These are phyloP conservation scores for Lodderomyces oxycetoniae DNA, from an alignment of 1,139 yeast species.

Conservation along the genomic window DNA sequence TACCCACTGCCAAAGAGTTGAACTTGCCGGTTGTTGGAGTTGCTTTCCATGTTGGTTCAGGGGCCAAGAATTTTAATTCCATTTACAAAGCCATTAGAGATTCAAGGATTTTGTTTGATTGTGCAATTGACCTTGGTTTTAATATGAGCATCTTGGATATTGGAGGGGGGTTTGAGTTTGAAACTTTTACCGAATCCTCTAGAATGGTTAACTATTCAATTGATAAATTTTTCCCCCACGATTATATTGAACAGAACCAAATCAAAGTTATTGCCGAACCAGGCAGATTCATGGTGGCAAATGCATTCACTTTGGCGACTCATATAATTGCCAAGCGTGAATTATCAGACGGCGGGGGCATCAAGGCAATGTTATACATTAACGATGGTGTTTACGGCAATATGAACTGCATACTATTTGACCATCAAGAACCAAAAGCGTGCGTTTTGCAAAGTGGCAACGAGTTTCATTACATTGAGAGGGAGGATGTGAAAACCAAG, in stretches of 20 bases:
- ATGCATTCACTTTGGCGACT: constrained; percentile 81
- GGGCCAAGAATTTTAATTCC: constrained; percentile 72
- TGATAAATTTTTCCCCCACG: constrained; percentile 52
- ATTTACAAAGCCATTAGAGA: constrained; percentile 70
- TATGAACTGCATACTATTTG: constrained; percentile 88
- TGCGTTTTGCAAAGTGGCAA: constrained; percentile 55
- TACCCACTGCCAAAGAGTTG: constrained; percentile 59
- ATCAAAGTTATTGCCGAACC: constrained; percentile 84
- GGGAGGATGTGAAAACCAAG: constrained; percentile 9
- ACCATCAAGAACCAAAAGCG: constrained; percentile 80
- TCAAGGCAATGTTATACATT: constrained; percentile 57
- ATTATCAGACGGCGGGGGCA: constrained; percentile 17
- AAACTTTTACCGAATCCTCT: constrained; percentile 61
- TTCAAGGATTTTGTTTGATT: constrained; percentile 65
- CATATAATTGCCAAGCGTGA: constrained; percentile 81
- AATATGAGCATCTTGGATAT: constrained; percentile 64
- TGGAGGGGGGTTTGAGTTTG: constrained; percentile 89
- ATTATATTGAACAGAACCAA: constrained; percentile 22
- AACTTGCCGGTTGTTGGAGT: constrained; percentile 72
- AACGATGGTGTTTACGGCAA: constrained; percentile 97
- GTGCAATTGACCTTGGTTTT: constrained; percentile 46
- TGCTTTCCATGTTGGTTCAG: constrained; percentile 95
- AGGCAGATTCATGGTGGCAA: constrained; percentile 84
- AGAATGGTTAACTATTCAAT: constrained; percentile 53
- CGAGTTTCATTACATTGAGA: constrained; percentile 37